phyloP scores from a whole-genome alignment of 2,329 filamentous ascomycete genomes.

The Aspergillus awamori region DNA sequence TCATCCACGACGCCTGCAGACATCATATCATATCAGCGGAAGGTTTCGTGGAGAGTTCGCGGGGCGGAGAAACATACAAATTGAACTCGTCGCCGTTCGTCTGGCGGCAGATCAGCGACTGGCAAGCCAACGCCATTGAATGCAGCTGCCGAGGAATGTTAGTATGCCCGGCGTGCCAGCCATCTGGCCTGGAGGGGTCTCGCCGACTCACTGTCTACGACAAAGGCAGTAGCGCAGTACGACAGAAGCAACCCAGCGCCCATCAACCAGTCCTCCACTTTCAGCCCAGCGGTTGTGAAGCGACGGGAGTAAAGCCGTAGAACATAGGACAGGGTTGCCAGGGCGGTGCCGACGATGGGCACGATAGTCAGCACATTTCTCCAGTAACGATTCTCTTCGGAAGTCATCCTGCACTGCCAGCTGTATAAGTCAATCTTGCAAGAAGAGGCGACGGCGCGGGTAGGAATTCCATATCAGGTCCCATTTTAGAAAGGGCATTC shows the following conservation, averaged over 20 bases:
- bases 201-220: conserved; percentile 12
- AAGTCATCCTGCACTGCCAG: conserved; percentile 9
- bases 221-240: conserved; percentile 16
- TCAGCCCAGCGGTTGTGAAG: conserved; percentile 1
- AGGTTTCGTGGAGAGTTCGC: neutral
- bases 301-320: conserved; percentile 15
- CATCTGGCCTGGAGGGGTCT: neutral
- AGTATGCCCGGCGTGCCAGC: neutral
- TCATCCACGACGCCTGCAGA: conserved; percentile 19
- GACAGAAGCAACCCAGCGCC: conserved; percentile 17
- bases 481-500: neutral
- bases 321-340: conserved; percentile 14
- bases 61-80: neutral
- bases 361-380: conserved; percentile 18
- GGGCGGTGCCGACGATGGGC: conserved; percentile 10
- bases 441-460: neutral
- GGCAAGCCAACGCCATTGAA: conserved; percentile 19
- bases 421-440: conserved; percentile 5
- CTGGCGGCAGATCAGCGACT: neutral
- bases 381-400: conserved; percentile 17
- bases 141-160: conserved; percentile 8
- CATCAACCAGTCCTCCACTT: conserved; percentile 17
- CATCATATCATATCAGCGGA: neutral
- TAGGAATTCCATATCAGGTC: neutral
- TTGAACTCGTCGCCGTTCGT: conserved; percentile 16